Evolutionary conservation across 2,329 filamentous ascomycete genomes (phyloP).

Genomic region (Penicillium sclerotiorum): DNA sequence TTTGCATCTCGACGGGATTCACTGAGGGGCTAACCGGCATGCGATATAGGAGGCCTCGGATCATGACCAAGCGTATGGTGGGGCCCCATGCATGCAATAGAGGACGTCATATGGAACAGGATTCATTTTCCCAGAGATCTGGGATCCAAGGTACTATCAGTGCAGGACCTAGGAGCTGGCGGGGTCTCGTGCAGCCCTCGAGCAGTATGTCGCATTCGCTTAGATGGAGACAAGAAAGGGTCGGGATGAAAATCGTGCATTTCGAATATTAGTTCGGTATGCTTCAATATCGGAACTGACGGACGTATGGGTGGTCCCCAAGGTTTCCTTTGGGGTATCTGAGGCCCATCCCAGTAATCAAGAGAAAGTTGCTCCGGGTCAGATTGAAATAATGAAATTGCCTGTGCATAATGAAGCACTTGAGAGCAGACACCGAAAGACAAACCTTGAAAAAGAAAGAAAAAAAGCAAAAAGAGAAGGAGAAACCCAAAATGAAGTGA

Average conservation of each 20-base stretch:
- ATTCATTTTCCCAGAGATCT: not conserved
- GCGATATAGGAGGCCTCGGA: not conserved
- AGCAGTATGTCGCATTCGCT: too few relatives aligned
- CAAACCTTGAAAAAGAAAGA: not conserved
- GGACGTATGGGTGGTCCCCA: not conserved
- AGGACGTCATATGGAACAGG: not conserved
- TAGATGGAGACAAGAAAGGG: too few relatives aligned
- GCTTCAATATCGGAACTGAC: too few relatives aligned
- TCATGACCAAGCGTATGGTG: slow-evolving; percentile 12
- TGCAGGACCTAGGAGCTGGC: not conserved
- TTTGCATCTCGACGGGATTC: slow-evolving; percentile 17
- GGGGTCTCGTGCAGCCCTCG: not conserved
- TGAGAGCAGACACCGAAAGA: too few relatives aligned
- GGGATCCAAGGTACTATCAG: too few relatives aligned
- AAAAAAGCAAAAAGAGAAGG: not conserved
- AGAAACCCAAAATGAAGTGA: slow-evolving; percentile 1
- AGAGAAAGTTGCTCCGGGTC: slow-evolving; percentile 8
- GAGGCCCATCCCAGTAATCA: slow-evolving; percentile 8
- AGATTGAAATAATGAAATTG: slow-evolving; percentile 5
- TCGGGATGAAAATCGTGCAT: too few relatives aligned
- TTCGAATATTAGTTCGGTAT: too few relatives aligned
- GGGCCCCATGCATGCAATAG: too few relatives aligned
- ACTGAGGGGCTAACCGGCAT: slow-evolving; percentile 7
- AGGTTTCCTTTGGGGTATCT: too few relatives aligned
- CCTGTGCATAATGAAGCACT: too few relatives aligned